Evolutionary conservation across 352 stramenopile species (phyloP).

Genomic region (Phytophthora pini): DNA sequence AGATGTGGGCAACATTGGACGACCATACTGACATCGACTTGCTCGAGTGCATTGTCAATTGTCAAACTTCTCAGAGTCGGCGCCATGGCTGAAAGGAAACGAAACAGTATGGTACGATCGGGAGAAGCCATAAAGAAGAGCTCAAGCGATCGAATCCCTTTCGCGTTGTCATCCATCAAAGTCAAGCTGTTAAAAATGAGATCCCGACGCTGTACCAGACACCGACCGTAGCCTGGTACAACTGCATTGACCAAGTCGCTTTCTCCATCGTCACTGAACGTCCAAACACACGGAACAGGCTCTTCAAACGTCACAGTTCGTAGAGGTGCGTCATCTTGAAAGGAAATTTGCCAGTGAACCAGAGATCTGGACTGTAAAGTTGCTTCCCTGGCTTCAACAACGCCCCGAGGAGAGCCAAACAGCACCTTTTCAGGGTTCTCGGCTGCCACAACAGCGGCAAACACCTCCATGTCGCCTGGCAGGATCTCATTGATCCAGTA

Average conservation of each 20-base stretch:
- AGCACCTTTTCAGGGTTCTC: background rate
- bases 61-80: background rate
- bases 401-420: background rate
- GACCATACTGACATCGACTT: background rate
- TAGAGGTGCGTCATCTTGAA: background rate
- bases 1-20: background rate
- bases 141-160: background rate
- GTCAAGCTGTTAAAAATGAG: background rate
- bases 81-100: background rate
- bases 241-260: constrained; percentile 1
- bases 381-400: background rate
- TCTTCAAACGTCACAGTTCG: background rate
- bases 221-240: constrained; percentile 3
- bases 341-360: background rate
- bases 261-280: constrained; percentile 6
- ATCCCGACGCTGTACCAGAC: background rate
- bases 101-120: background rate
- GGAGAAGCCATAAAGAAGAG: background rate
- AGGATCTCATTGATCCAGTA: background rate
- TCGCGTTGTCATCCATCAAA: background rate
- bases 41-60: background rate
- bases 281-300: background rate
- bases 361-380: background rate
- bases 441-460: background rate
- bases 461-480: background rate